These are phyloP conservation scores for Flaveria robusta DNA, from an alignment of 129 eudicot genomes.

Conservation along the genomic window DNA sequence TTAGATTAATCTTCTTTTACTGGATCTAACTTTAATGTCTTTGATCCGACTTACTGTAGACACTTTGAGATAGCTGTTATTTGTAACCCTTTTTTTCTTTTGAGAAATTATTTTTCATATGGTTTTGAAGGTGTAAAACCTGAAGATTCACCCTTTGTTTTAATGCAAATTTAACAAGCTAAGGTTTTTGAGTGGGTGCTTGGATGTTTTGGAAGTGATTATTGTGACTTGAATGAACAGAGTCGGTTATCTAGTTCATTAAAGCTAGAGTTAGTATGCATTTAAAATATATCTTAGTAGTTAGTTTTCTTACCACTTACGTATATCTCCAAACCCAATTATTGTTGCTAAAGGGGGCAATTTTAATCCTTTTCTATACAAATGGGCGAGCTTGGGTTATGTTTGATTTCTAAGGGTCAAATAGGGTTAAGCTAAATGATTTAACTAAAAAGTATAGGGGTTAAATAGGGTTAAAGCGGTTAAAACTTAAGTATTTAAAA, in stretches of 20 bases:
- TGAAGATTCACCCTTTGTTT: too few species aligned
- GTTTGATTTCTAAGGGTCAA: background rate
- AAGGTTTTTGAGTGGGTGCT: too few species aligned
- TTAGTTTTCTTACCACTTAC: too few species aligned
- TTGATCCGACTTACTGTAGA: background rate
- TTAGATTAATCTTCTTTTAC: too few species aligned
- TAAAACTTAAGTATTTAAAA: too few species aligned
- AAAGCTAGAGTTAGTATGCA: background rate
- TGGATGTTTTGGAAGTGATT: too few species aligned
- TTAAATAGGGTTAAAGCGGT: background rate
- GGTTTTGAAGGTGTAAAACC: background rate
- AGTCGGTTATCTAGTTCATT: background rate
- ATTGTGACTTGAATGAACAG: too few species aligned
- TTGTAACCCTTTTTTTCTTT: background rate
- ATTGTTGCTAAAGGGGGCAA: background rate
- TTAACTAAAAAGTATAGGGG: background rate
- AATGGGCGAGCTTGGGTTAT: background rate
- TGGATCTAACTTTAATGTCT: background rate
- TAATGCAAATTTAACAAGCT: too few species aligned
- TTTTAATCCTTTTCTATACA: background rate
- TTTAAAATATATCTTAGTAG: background rate
- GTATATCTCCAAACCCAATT: background rate
- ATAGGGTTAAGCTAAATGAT: background rate
- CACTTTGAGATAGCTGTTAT: background rate
- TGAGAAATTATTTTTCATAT: background rate